Percentiles rank a stretch among this genome's conserved stretches.
Evolutionary conservation across 2,329 filamentous ascomycete species (phyloP).

Genomic region (Ceratocystis alfenasii): DNA sequence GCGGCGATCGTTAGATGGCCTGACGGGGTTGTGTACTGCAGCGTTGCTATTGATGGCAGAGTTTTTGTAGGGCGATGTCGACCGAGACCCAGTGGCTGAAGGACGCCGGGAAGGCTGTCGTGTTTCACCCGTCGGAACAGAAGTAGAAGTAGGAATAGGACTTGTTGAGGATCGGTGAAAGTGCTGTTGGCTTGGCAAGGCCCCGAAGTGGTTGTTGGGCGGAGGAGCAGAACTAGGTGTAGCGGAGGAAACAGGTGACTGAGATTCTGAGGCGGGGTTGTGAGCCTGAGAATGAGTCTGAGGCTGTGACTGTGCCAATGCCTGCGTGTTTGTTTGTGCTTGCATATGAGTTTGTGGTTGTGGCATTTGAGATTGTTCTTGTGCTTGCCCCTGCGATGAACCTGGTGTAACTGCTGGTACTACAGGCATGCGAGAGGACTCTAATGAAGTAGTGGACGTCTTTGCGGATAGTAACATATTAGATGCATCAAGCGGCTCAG

Average conservation of each 20-base stretch:
- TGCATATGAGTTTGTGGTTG: not conserved
- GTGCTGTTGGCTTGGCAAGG: not conserved
- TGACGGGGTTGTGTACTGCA: not conserved
- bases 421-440: not conserved
- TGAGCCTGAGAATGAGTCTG: not conserved
- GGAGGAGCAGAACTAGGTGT: not conserved
- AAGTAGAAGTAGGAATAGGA: not conserved
- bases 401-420: not conserved
- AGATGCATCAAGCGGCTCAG: not conserved
- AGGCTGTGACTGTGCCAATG: not conserved
- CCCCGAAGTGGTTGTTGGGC: not conserved
- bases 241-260: not conserved
- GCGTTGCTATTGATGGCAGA: not conserved
- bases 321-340: conserved; percentile 1
- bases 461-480: not conserved
- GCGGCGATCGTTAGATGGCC: not conserved
- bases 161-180: conserved; percentile 1
- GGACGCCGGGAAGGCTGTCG: not conserved
- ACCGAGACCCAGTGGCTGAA: not conserved
- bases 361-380: not conserved
- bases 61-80: not conserved
- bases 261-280: not conserved
- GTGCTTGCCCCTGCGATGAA: not conserved
- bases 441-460: not conserved
- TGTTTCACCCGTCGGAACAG: not conserved